Conservation (phyloP, 805 yeast species). For the Ogataea paraovalis region DNA sequence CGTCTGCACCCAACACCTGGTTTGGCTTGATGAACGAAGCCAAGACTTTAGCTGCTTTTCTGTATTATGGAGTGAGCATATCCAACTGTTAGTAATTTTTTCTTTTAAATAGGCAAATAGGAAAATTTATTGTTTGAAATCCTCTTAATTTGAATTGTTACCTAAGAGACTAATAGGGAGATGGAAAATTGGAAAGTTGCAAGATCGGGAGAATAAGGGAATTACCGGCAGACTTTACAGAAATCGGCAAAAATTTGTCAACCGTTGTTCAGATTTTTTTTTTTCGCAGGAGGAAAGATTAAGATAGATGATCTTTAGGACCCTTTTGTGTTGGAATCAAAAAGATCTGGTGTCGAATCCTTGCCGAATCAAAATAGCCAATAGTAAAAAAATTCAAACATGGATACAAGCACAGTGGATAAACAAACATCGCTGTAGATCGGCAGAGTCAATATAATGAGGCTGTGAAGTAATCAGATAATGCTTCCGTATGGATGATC, state of each 20-base stretch:
- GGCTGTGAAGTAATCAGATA: too few relatives aligned
- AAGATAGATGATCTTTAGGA: too few relatives aligned
- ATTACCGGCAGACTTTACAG: background rate
- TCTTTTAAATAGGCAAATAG: background rate
- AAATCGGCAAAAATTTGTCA: background rate
- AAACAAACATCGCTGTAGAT: too few relatives aligned
- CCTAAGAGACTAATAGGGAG: background rate
- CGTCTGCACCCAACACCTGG: slow-evolving; percentile 84
- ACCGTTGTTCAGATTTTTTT: background rate
- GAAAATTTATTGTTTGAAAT: background rate
- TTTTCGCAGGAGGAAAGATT: background rate
- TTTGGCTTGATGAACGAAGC: slow-evolving; percentile 92
- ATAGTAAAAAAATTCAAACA: too few relatives aligned
- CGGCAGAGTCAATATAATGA: background rate
- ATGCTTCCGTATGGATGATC: background rate
- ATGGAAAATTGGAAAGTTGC: background rate
- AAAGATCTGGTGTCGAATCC: too few relatives aligned
- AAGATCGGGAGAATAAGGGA: background rate
- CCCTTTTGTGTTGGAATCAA: too few relatives aligned
- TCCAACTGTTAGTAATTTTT: background rate
- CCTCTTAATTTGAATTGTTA: too few relatives aligned
- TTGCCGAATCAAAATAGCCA: too few relatives aligned
- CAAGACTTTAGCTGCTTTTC: slow-evolving; percentile 90
- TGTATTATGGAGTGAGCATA: slow-evolving; percentile 17
- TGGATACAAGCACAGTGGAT: too few relatives aligned